A percentile compares a stretch with the other conserved stretches of the same genome.
Evolutionary conservation across 768 basidiomycete species (phyloP).

Genomic region (Xanthoconium purpureum): DNA sequence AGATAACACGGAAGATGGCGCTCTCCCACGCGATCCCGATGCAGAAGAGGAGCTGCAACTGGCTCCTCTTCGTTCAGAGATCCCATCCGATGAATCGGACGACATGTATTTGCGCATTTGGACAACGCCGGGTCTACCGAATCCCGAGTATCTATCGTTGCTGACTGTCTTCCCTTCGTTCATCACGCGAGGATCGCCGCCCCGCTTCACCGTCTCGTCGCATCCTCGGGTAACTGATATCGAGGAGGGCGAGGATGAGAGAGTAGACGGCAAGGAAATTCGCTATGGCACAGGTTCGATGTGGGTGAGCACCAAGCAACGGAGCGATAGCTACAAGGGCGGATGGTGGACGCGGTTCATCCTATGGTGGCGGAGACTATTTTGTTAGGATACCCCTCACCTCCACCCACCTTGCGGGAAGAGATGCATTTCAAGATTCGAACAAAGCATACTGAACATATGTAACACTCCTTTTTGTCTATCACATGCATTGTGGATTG

Average conservation of each 20-base stretch:
- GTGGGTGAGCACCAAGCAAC: constrained; percentile 65
- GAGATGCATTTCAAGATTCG: constrained; percentile 4
- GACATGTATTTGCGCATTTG: constrained; percentile 70
- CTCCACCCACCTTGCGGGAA: not conserved
- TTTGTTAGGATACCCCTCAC: constrained; percentile 52
- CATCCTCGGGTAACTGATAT: constrained; percentile 50
- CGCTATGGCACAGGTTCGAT: constrained; percentile 81
- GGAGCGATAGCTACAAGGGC: constrained; percentile 68
- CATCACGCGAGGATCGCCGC: constrained; percentile 63
- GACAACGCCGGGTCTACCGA: constrained; percentile 75
- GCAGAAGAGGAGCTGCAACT: constrained; percentile 36
- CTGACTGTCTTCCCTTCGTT: constrained; percentile 76
- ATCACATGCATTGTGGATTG: constrained; percentile 21
- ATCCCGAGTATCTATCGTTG: constrained; percentile 69
- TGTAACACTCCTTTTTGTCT: constrained; percentile 33
- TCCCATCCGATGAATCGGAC: constrained; percentile 32
- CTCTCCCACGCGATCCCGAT: constrained; percentile 31
- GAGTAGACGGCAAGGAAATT: constrained; percentile 53
- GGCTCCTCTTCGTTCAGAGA: constrained; percentile 33
- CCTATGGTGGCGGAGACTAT: constrained; percentile 75
- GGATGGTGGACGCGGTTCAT: constrained; percentile 77
- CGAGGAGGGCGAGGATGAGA: constrained; percentile 65
- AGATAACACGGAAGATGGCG: constrained; percentile 40
- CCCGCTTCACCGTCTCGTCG: constrained; percentile 57
- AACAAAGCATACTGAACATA: constrained; percentile 30